Percentiles rank a stretch among this genome's conserved stretches.
Evolutionary conservation across 208 protist species (phyloP).

Genomic region (Trypanosoma boissoni): DNA sequence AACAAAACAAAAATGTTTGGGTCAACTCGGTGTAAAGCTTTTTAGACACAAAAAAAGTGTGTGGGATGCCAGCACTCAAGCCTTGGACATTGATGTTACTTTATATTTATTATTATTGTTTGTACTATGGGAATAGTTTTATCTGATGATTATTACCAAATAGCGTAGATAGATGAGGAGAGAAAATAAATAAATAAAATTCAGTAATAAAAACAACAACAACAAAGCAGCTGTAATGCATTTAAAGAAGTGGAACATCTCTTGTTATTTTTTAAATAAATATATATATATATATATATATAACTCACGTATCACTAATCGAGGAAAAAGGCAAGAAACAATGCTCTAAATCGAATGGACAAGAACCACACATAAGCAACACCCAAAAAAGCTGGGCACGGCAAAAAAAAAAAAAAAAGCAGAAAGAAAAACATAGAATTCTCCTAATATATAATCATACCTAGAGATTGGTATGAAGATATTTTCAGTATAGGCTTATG

Average conservation of each 20-base stretch:
- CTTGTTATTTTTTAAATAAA: not conserved
- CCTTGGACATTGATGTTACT: not conserved
- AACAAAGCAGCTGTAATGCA: not conserved
- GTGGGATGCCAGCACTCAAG: constrained; percentile 58
- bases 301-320: no score
- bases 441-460: no score
- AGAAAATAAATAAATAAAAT: constrained; percentile 13
- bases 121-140: not conserved
- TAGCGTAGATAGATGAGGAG: not conserved
- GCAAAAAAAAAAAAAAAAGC: no score
- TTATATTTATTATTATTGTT: constrained; percentile 9
- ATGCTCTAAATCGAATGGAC: not conserved
- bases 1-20: constrained; percentile 44
- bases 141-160: not conserved
- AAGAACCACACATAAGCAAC: no score
- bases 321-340: not conserved
- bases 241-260: not conserved
- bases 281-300: constrained; percentile 1
- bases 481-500: no score
- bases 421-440: no score
- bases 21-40: constrained; percentile 42
- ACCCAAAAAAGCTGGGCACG: no score
- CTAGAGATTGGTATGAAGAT: no score
- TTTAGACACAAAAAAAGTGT: constrained; percentile 37
- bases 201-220: not conserved